Evolutionary conservation across 2,329 filamentous ascomycete genomes (phyloP).

Genomic region (Aspergillus ibericus): DNA sequence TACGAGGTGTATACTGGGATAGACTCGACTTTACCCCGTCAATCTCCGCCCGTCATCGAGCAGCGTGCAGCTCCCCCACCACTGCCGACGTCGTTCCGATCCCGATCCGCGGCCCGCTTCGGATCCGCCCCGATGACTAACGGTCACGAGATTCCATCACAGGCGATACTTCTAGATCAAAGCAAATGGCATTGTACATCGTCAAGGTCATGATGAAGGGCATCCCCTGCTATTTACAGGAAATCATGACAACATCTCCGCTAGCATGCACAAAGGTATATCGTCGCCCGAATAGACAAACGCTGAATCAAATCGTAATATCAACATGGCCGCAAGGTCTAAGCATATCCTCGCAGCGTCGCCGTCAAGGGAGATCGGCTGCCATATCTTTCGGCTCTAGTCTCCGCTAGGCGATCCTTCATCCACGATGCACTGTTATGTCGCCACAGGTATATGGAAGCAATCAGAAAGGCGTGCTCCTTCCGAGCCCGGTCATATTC

Average conservation of each 20-base stretch:
- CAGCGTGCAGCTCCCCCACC: neutral
- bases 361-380: neutral
- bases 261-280: conserved; percentile 2
- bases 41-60: no score
- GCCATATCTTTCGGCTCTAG: neutral
- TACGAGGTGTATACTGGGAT: neutral
- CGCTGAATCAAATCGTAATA: neutral
- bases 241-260: conserved; percentile 3
- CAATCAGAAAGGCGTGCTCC: neutral
- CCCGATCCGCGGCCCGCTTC: conserved; percentile 20
- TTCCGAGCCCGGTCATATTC: neutral
- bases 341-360: neutral
- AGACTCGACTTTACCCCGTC: neutral
- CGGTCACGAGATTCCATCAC: neutral
- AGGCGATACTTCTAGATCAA: no score
- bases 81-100: neutral
- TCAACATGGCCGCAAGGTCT: neutral
- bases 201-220: conserved; percentile 9
- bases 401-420: neutral
- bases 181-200: conserved; percentile 4
- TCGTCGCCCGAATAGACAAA: neutral
- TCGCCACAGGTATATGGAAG: neutral
- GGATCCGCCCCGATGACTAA: neutral
- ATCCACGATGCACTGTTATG: neutral
- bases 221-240: conserved; percentile 13